Percentiles rank a stretch among this genome's conserved stretches.
Evolutionary conservation across 2,329 filamentous ascomycete species (phyloP).

Genomic region (Penicillium expansum): DNA sequence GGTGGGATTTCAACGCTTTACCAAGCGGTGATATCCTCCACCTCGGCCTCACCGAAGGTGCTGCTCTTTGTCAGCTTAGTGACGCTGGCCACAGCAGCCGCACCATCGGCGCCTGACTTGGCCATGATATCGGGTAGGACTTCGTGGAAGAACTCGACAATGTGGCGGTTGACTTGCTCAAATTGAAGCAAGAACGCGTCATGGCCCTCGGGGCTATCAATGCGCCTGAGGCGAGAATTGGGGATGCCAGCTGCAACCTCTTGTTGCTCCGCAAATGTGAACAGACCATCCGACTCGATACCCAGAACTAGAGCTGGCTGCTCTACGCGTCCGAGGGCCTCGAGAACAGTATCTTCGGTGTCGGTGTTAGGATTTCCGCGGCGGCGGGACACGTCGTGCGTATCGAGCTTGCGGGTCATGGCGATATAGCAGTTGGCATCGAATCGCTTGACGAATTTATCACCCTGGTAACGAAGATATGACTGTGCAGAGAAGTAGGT

Average conservation of each 20-base stretch:
- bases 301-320: constrained; percentile 90
- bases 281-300: constrained; percentile 92
- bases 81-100: constrained; percentile 51
- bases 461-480: constrained; percentile 92
- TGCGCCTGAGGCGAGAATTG: constrained; percentile 73
- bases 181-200: constrained; percentile 97
- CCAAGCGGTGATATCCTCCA: constrained; percentile 95
- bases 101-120: constrained; percentile 51
- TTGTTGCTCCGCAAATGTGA: constrained; percentile 95
- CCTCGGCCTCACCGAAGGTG: constrained; percentile 92
- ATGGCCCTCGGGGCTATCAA: constrained; percentile 91
- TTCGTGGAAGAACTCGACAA: constrained; percentile 78
- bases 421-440: constrained; percentile 99
- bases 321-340: constrained; percentile 76
- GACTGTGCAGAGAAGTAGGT: constrained; percentile 99
- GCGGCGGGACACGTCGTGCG: constrained; percentile 85
- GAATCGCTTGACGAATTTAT: constrained; percentile 95
- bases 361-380: constrained; percentile 50
- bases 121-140: constrained; percentile 86
- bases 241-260: constrained; percentile 82
- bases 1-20: constrained; percentile 43
- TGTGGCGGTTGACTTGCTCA: constrained; percentile 89
- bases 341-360: constrained; percentile 55
- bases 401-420: constrained; percentile 96
- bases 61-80: constrained; percentile 76